Evolutionary conservation across 2,329 filamentous ascomycete species (phyloP).

Genomic region (Exophiala calicioides): DNA sequence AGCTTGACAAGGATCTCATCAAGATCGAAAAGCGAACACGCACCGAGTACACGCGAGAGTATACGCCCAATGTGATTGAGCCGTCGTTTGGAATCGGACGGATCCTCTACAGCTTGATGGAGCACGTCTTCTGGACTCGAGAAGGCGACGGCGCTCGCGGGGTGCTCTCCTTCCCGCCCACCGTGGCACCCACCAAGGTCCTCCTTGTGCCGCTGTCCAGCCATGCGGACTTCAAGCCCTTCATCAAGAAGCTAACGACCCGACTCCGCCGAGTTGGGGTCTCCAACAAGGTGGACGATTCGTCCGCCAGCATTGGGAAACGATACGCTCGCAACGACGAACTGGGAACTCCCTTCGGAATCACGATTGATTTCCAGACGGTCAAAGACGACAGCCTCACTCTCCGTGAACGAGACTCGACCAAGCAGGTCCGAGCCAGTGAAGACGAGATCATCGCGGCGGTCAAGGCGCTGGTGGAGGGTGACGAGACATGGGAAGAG

Average conservation of each 20-base stretch:
- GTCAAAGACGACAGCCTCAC: constrained; percentile 84
- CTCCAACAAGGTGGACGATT: constrained; percentile 85
- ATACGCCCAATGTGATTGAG: constrained; percentile 93
- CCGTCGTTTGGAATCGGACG: constrained; percentile 96
- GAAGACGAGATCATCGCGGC: constrained; percentile 78
- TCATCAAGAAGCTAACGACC: constrained; percentile 70
- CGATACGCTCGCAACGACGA: constrained; percentile 94
- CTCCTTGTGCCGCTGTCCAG: constrained; percentile 85
- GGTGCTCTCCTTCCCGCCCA: constrained; percentile 73
- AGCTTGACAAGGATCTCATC: constrained; percentile 77
- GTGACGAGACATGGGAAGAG: constrained; percentile 67
- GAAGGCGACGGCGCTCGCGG: constrained; percentile 80
- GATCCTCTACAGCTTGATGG: constrained; percentile 88
- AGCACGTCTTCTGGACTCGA: constrained; percentile 94
- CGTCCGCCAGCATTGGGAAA: constrained; percentile 89
- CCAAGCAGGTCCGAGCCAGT: constrained; percentile 82
- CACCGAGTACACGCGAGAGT: constrained; percentile 82
- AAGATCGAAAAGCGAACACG: constrained; percentile 81
- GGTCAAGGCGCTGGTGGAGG: constrained; percentile 64
- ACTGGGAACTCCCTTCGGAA: constrained; percentile 87
- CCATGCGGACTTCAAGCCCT: constrained; percentile 77
- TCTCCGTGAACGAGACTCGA: constrained; percentile 85
- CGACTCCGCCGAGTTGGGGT: constrained; percentile 75
- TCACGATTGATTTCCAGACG: constrained; percentile 96
- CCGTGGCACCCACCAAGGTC: constrained; percentile 91